A percentile compares a stretch with the other conserved stretches of the same genome.
These are phyloP conservation scores for Nothophaeocryptopus gaeumannii DNA, from an alignment of 2,329 filamentous ascomycete genomes.

Conservation along the genomic window DNA sequence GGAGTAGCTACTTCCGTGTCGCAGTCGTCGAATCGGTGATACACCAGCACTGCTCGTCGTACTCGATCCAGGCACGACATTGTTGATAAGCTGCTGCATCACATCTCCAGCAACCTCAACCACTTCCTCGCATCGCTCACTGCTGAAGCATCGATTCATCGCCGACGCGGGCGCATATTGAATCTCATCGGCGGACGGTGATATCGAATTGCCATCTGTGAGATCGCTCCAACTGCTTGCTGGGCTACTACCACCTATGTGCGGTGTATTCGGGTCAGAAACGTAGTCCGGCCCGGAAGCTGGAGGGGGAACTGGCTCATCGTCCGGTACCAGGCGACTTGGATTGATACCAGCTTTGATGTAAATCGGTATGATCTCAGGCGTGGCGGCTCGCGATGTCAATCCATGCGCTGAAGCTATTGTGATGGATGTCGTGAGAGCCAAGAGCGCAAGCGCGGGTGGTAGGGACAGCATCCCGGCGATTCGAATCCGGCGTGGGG, in stretches of 20 bases:
- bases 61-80: background rate
- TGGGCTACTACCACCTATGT: no score
- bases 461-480: background rate
- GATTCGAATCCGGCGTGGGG: no score
- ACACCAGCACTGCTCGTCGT: background rate
- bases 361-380: background rate
- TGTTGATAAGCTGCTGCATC: background rate
- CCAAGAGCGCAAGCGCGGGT: background rate
- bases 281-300: background rate
- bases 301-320: background rate
- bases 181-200: slow-evolving; percentile 4
- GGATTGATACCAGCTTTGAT: background rate
- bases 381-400: background rate
- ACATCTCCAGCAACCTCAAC: slow-evolving; percentile 4
- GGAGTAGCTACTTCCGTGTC: background rate
- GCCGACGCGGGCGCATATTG: slow-evolving; percentile 1
- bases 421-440: background rate
- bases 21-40: background rate
- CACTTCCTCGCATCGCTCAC: slow-evolving; percentile 2
- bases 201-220: background rate
- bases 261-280: background rate
- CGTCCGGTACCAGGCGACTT: background rate
- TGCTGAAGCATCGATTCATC: slow-evolving; percentile 1
- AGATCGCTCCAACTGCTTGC: background rate
- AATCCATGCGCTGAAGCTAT: no score